These are phyloP conservation scores for Escovopsis weberi DNA, from an alignment of 2,329 filamentous ascomycete genomes.

Conservation along the genomic window DNA sequence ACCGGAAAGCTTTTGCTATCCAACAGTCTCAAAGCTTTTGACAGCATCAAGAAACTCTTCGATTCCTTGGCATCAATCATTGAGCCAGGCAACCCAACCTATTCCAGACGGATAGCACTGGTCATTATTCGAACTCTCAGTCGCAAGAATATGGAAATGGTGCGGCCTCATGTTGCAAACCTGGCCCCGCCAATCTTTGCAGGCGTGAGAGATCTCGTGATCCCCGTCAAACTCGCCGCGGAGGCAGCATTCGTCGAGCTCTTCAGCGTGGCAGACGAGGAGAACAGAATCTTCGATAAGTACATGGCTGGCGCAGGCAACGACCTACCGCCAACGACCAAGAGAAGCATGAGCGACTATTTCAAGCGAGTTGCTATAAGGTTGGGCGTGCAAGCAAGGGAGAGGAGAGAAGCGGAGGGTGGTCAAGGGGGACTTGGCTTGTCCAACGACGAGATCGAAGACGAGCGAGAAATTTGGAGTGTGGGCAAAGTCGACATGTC, in stretches of 20 bases:
- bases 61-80: constrained; percentile 63
- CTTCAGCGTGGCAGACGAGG: constrained; percentile 81
- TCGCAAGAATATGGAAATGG: constrained; percentile 63
- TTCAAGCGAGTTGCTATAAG: constrained; percentile 85
- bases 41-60: constrained; percentile 66
- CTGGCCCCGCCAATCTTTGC: constrained; percentile 79
- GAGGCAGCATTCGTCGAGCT: constrained; percentile 88
- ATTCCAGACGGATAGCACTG: constrained; percentile 73
- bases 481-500: constrained; percentile 75
- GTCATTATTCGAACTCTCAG: constrained; percentile 79
- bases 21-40: constrained; percentile 53
- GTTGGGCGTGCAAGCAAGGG: constrained; percentile 72
- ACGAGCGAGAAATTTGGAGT: constrained; percentile 92
- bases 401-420: constrained; percentile 82
- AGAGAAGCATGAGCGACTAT: constrained; percentile 90
- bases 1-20: constrained; percentile 79
- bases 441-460: constrained; percentile 81
- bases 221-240: constrained; percentile 88
- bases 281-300: constrained; percentile 76
- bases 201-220: constrained; percentile 78
- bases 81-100: constrained; percentile 60
- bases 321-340: constrained; percentile 54
- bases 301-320: constrained; percentile 60
- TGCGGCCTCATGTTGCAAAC: constrained; percentile 65
- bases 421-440: constrained; percentile 74